phyloP scores from a whole-genome alignment of 257 asterid genomes.

The Perilla frutescens region DNA sequence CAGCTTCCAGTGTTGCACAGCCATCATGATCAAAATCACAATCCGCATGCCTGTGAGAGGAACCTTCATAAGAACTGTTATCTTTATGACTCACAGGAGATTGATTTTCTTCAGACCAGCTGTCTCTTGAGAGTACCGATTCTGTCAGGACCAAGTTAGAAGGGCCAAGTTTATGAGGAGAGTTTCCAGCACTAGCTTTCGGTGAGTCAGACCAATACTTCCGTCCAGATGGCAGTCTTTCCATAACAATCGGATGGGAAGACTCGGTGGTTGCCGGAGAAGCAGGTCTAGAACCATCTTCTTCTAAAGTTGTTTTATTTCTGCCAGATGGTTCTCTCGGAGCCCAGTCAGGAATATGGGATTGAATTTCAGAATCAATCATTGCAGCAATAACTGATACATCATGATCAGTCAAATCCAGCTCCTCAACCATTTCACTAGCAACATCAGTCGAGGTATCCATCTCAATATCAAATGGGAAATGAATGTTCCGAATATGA shows the following conservation, averaged over 20 bases:
- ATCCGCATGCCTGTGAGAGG: constrained; percentile 41
- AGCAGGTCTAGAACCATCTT: constrained; percentile 40
- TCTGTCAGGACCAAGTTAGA: constrained; percentile 50
- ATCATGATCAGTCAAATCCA: constrained; percentile 87
- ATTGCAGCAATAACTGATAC: constrained; percentile 82
- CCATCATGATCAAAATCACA: constrained; percentile 39
- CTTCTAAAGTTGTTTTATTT: constrained; percentile 47
- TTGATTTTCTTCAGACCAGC: constrained; percentile 69
- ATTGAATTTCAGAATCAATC: constrained; percentile 84
- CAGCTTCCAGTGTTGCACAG: constrained; percentile 33
- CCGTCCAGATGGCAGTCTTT: constrained; percentile 84
- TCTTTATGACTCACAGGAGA: constrained; percentile 50
- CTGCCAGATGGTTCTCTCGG: constrained; percentile 55
- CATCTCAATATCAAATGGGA: constrained; percentile 88
- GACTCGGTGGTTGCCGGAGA: constrained; percentile 54
- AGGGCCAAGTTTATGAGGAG: constrained; percentile 63
- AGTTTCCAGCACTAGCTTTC: constrained; percentile 56
- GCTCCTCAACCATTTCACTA: constrained; percentile 98
- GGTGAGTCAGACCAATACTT: constrained; percentile 87
- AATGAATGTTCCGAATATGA: constrained; percentile 85
- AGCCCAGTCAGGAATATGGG: constrained; percentile 85
- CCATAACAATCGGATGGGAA: constrained; percentile 53
- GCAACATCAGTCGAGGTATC: constrained; percentile 97
- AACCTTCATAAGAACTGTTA: constrained; percentile 40
- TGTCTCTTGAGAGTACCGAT: constrained; percentile 53